phyloP scores from a whole-genome alignment of 768 basidiomycete species.

The Rhizopogon salebrosus region DNA sequence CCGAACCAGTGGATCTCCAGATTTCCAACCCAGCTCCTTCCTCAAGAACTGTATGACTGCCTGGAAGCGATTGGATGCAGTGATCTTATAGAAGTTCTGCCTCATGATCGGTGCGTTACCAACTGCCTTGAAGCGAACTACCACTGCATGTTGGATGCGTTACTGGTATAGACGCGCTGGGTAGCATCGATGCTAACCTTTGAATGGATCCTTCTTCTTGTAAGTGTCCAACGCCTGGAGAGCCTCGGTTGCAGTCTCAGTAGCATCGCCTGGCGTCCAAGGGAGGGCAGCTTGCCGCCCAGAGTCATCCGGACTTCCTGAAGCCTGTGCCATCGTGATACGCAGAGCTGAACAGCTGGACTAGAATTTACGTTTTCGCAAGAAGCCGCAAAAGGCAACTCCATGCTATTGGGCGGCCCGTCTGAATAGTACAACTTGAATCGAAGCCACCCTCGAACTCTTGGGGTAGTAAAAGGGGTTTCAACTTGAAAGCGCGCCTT shows the following conservation, averaged over 20 bases:
- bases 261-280: conserved; percentile 28
- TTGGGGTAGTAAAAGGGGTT: too few species aligned
- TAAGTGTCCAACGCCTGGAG: conserved; percentile 77
- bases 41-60: conserved; percentile 91
- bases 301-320: conserved; percentile 30
- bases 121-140: conserved; percentile 95
- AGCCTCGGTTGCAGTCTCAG: conserved; percentile 37
- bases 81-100: conserved; percentile 98
- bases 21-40: conserved; percentile 84
- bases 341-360: not conserved
- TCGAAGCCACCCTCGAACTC: too few species aligned
- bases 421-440: too few species aligned
- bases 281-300: conserved; percentile 25
- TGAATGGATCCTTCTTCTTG: conserved; percentile 79
- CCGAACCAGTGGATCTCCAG: conserved; percentile 77
- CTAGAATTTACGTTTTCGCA: too few species aligned
- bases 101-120: conserved; percentile 99
- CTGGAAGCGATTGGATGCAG: conserved; percentile 89
- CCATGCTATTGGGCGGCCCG: too few species aligned
- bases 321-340: conserved; percentile 21
- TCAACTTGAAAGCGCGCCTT: too few species aligned
- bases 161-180: not conserved
- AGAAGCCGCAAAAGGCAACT: too few species aligned
- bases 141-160: conserved; percentile 45
- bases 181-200: conserved; percentile 41